phyloP scores from a whole-genome alignment of 169 alveolate genomes.

The Eimeria brunetti region DNA sequence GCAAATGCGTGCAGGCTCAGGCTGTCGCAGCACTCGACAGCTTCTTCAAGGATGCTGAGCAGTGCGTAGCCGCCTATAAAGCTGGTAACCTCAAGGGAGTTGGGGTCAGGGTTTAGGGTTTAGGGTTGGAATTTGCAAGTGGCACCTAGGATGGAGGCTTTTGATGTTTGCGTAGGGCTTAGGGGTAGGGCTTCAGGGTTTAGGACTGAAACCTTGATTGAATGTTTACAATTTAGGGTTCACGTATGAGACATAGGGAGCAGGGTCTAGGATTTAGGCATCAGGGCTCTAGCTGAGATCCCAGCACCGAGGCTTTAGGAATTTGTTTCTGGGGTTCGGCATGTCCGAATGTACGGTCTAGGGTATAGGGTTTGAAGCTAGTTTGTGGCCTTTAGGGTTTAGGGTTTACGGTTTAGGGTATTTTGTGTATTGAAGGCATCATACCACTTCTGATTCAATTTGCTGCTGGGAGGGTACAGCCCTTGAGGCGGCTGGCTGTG shows the following conservation, averaged over 20 bases:
- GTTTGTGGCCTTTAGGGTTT: neutral
- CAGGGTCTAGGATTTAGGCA: neutral
- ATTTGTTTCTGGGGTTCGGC: no score
- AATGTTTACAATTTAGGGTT: no score
- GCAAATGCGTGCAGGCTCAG: conserved; percentile 19
- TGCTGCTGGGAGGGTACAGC: neutral
- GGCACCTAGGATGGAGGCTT: neutral
- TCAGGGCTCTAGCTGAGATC: neutral
- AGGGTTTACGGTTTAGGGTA: conserved; percentile 36
- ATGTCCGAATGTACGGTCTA: no score
- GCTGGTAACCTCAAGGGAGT: conserved; percentile 11
- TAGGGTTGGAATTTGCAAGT: neutral
- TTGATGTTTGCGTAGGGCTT: neutral
- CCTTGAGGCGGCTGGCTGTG: neutral
- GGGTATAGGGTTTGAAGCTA: conserved; percentile 8
- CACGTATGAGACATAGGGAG: no score
- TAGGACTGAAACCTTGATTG: no score
- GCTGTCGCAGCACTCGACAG: conserved; percentile 1
- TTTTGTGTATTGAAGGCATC: neutral
- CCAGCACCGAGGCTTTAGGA: neutral
- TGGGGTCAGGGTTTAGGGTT: conserved; percentile 14
- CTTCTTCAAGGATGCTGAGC: conserved; percentile 7
- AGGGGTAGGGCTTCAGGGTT: conserved; percentile 13
- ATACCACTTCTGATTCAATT: neutral
- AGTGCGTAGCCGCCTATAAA: conserved; percentile 26